A percentile compares a stretch with the other conserved stretches of the same genome.
Conservation (phyloP, 2,329 filamentous ascomycete species). For the Aureobasidium leucospermi region DNA sequence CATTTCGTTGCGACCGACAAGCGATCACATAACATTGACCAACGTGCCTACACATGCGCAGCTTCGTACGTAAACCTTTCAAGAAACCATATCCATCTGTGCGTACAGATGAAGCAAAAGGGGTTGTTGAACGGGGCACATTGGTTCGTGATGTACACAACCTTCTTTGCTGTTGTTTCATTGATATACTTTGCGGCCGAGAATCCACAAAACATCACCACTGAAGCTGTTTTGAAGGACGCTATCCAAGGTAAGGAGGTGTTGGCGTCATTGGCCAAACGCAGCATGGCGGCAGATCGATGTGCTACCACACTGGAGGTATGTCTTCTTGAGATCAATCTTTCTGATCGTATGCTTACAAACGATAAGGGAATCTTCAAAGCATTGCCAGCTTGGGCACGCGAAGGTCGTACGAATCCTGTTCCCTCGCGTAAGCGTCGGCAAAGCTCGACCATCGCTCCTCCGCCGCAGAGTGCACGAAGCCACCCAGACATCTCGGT, state of each 20-base stretch:
- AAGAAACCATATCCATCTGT: constrained; percentile 72
- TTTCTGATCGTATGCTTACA: background rate
- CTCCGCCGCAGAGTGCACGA: constrained; percentile 3
- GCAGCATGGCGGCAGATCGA: constrained; percentile 81
- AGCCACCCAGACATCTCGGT: constrained; percentile 16
- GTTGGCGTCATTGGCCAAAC: constrained; percentile 68
- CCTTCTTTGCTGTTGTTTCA: constrained; percentile 73
- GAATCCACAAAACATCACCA: constrained; percentile 67
- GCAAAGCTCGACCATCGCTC: constrained; percentile 18
- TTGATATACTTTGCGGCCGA: constrained; percentile 74
- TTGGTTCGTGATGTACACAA: constrained; percentile 81
- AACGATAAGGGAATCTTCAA: constrained; percentile 66
- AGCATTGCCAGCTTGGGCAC: constrained; percentile 57
- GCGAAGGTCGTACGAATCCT: constrained; percentile 39
- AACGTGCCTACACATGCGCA: constrained; percentile 69
- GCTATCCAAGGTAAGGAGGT: constrained; percentile 78
- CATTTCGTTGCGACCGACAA: constrained; percentile 66
- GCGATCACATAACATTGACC: constrained; percentile 52
- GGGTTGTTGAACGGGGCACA: constrained; percentile 72
- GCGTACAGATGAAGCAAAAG: constrained; percentile 67
- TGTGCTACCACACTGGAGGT: constrained; percentile 73
- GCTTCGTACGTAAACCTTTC: constrained; percentile 60
- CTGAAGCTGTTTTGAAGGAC: constrained; percentile 75
- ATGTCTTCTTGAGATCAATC: constrained; percentile 27
- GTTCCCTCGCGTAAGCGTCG: constrained; percentile 42